Evolutionary conservation across 371 early-diverging fungal species (phyloP).

Genomic region (Nematocida sp.): DNA sequence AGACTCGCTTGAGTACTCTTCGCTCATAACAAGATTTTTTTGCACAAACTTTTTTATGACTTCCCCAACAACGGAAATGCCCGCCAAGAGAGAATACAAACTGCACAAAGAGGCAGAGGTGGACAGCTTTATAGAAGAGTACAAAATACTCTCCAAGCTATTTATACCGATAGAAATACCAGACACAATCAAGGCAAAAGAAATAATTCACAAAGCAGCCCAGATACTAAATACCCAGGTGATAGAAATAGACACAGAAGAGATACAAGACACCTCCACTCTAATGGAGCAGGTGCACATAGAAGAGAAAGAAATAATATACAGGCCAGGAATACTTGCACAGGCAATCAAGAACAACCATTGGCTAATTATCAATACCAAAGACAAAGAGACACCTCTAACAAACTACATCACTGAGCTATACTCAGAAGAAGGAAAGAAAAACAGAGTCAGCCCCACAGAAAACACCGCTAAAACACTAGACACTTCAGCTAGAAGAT

Average conservation of each 20-base stretch:
- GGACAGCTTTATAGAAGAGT: slow-evolving; percentile 8
- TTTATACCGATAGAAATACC: slow-evolving; percentile 33
- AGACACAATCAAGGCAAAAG: slow-evolving; percentile 33
- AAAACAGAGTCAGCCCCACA: too few relatives aligned
- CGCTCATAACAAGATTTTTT: slow-evolving; percentile 10
- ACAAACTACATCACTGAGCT: slow-evolving; percentile 27
- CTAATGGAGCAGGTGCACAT: slow-evolving; percentile 53
- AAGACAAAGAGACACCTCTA: slow-evolving; percentile 34
- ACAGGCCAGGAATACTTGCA: slow-evolving; percentile 83
- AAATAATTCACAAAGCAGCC: slow-evolving; percentile 29
- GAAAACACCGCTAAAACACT: too few relatives aligned
- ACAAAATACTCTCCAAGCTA: slow-evolving; percentile 7
- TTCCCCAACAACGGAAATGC: slow-evolving; percentile 24
- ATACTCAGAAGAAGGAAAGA: not conserved
- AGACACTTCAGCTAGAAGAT: too few relatives aligned
- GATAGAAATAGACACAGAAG: slow-evolving; percentile 46
- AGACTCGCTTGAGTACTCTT: not conserved
- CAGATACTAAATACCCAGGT: not conserved
- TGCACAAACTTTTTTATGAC: slow-evolving; percentile 44
- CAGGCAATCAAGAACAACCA: slow-evolving; percentile 87
- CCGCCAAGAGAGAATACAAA: not conserved
- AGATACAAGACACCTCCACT: slow-evolving; percentile 26
- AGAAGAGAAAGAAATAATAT: slow-evolving; percentile 37
- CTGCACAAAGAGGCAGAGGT: slow-evolving; percentile 13
- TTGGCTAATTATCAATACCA: slow-evolving; percentile 88